Conservation (phyloP, 73 alveolate genomes). For the Paramecium primaurelia region DNA sequence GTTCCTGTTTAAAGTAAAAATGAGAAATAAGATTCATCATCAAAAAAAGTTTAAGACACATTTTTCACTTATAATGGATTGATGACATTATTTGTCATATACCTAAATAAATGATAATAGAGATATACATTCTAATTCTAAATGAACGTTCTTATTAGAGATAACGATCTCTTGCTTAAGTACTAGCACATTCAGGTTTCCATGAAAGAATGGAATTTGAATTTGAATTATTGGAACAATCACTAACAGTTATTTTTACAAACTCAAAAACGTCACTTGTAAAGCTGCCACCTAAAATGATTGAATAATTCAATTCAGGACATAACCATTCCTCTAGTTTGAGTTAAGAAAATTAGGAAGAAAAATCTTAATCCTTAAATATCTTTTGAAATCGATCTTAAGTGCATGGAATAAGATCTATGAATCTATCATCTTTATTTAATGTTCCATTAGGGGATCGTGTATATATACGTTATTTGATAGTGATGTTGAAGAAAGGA, state of each 20-base stretch:
- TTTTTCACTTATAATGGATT: background rate
- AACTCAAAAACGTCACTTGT: background rate
- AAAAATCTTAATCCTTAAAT: background rate
- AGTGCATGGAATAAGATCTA: constrained; percentile 19
- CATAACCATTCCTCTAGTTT: constrained; percentile 9
- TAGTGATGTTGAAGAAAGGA: constrained; percentile 2
- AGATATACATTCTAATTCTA: background rate
- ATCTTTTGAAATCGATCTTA: background rate
- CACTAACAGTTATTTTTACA: background rate
- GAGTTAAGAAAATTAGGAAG: background rate
- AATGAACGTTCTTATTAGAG: background rate
- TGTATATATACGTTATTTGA: background rate
- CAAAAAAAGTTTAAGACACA: background rate
- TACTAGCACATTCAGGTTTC: constrained; percentile 10
- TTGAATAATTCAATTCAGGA: background rate
- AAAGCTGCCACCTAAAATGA: background rate
- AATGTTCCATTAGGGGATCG: background rate
- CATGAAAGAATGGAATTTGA: background rate
- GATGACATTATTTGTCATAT: background rate
- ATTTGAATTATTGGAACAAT: background rate
- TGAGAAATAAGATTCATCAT: background rate
- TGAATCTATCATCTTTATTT: background rate
- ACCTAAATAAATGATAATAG: background rate
- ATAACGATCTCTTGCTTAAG: background rate
- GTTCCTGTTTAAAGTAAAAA: background rate